Evolutionary conservation across 2,329 filamentous ascomycete species (phyloP).

Genomic region (Salinomyces thailandicus): DNA sequence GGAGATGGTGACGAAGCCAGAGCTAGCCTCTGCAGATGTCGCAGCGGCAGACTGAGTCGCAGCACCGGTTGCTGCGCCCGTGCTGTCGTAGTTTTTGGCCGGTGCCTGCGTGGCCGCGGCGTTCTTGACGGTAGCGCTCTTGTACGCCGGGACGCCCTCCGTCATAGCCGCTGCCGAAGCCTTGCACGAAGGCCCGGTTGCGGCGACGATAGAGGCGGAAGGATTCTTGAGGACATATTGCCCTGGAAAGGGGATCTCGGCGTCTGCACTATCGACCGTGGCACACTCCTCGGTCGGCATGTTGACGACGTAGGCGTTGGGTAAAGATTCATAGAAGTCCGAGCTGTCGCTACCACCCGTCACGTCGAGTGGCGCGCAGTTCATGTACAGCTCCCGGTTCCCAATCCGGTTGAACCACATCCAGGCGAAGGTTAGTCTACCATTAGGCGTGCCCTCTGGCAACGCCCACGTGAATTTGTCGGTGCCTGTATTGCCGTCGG

Average conservation of each 20-base stretch:
- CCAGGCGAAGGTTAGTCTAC: conserved; percentile 72
- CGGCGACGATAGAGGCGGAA: conserved; percentile 3
- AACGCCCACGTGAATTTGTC: conserved; percentile 61
- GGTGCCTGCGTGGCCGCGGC: conserved; percentile 9
- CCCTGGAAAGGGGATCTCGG: conserved; percentile 18
- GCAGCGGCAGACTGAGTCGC: conserved; percentile 5
- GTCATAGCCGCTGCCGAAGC: conserved; percentile 11
- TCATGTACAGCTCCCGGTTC: conserved; percentile 95
- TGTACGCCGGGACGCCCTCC: conserved; percentile 9
- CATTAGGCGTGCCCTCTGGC: conserved; percentile 60
- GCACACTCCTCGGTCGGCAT: conserved; percentile 11
- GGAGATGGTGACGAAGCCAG: conserved; percentile 7
- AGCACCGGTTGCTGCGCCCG: conserved; percentile 2
- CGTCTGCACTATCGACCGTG: conserved; percentile 4
- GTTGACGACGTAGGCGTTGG: conserved; percentile 62
- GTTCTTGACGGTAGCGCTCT: conserved; percentile 3
- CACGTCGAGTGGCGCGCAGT: conserved; percentile 67
- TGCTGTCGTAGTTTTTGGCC: conserved; percentile 18
- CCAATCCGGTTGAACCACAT: conserved; percentile 88
- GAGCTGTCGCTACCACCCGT: conserved; percentile 35
- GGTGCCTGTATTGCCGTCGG: conserved; percentile 35
- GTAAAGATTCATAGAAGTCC: conserved; percentile 49
- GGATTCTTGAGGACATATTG: conserved; percentile 7
- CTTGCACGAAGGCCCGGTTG: conserved; percentile 13
- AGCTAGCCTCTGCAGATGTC: conserved; percentile 1